Percentiles rank a stretch among this genome's conserved stretches.
These are phyloP conservation scores for Candida quercuum DNA, from an alignment of 805 yeast species.

Conservation along the genomic window DNA sequence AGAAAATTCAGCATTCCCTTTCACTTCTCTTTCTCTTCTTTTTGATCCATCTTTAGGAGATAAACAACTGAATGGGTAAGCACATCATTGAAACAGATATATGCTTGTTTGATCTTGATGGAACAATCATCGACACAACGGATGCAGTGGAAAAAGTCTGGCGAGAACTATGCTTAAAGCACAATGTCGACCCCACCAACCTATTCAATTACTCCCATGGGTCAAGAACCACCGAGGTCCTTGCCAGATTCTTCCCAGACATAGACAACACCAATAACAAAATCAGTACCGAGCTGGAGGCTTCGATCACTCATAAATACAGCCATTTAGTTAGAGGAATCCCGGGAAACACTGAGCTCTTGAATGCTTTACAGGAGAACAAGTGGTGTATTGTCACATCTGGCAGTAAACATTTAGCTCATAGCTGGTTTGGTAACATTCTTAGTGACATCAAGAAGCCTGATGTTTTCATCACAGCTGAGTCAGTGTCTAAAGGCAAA, in stretches of 20 bases:
- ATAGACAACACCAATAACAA: slow-evolving; percentile 63
- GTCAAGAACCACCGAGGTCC: slow-evolving; percentile 75
- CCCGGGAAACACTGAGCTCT: slow-evolving; percentile 67
- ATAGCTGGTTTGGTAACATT: slow-evolving; percentile 58
- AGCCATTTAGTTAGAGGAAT: slow-evolving; percentile 72
- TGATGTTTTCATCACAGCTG: slow-evolving; percentile 76
- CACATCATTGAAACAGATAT: slow-evolving; percentile 17
- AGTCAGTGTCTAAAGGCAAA: slow-evolving; percentile 74
- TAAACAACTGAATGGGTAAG: too few species aligned
- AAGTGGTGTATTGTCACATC: slow-evolving; percentile 82
- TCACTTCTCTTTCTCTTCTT: too few species aligned
- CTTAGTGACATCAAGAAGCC: slow-evolving; percentile 60
- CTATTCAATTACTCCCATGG: slow-evolving; percentile 48
- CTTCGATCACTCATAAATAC: slow-evolving; percentile 62
- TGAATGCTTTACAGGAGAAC: slow-evolving; percentile 48
- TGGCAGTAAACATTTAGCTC: slow-evolving; percentile 73
- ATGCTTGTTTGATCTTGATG: slow-evolving; percentile 75
- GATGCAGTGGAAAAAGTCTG: slow-evolving; percentile 80
- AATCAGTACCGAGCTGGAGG: slow-evolving; percentile 52
- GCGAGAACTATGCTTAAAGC: slow-evolving; percentile 67
- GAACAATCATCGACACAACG: slow-evolving; percentile 80
- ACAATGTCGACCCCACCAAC: slow-evolving; percentile 56
- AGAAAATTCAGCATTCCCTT: too few species aligned
- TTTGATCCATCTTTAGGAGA: too few species aligned
- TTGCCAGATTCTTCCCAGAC: slow-evolving; percentile 69